These are phyloP conservation scores for Diaporthe capsici DNA, from an alignment of 2,329 filamentous ascomycete genomes.

Conservation along the genomic window DNA sequence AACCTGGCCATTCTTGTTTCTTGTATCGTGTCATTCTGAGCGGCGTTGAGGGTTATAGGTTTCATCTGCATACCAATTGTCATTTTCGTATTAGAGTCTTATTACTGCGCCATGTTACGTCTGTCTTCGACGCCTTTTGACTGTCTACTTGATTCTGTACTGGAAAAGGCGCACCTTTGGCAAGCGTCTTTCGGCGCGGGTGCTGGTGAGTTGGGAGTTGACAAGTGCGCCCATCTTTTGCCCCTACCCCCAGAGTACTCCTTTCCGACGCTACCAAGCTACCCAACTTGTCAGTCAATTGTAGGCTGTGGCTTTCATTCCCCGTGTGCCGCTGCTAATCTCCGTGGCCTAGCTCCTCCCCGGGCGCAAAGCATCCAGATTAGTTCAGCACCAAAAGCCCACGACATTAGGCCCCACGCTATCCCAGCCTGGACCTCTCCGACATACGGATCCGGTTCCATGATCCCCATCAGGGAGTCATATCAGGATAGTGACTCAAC, in stretches of 20 bases:
- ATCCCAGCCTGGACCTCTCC: neutral
- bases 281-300: too few species aligned
- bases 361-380: neutral
- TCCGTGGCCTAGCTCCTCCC: neutral
- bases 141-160: neutral
- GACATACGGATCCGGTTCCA: neutral
- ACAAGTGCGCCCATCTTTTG: too few species aligned
- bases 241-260: too few species aligned
- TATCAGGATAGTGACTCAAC: neutral
- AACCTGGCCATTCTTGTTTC: neutral
- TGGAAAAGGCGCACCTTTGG: too few species aligned
- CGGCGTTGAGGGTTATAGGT: slow-evolving; percentile 11
- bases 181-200: too few species aligned
- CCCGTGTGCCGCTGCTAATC: neutral
- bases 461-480: neutral
- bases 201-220: too few species aligned
- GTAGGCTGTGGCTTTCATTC: neutral
- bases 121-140: too few species aligned
- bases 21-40: neutral
- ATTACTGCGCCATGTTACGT: neutral
- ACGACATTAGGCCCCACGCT: neutral
- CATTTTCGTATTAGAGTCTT: neutral
- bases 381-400: neutral
- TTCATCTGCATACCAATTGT: slow-evolving; percentile 16
- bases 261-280: too few species aligned